Conservation (phyloP, 2,329 filamentous ascomycete species). For the Parastagonospora avenae region DNA sequence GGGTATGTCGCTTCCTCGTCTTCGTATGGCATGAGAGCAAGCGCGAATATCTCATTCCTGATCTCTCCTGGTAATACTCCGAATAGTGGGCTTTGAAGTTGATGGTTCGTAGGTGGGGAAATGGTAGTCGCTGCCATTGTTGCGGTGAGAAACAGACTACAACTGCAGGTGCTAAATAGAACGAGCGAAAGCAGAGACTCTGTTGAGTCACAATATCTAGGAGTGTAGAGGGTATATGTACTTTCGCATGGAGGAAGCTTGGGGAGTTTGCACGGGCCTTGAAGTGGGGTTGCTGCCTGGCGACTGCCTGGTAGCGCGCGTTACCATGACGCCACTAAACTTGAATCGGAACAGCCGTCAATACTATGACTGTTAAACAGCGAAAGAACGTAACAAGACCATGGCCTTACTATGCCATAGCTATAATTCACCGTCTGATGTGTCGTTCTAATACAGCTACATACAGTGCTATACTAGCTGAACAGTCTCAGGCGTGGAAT, state of each 20-base stretch:
- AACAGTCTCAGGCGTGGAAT: too few species aligned
- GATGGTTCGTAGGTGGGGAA: conserved; percentile 1
- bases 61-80: conserved; percentile 10
- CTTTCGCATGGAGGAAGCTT: background rate
- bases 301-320: background rate
- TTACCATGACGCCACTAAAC: background rate
- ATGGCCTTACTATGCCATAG: too few species aligned
- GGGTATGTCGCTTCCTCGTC: conserved; percentile 8
- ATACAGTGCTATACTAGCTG: too few species aligned
- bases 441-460: too few species aligned
- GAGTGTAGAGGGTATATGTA: background rate
- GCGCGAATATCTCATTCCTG: conserved; percentile 9
- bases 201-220: background rate
- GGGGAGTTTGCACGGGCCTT: background rate
- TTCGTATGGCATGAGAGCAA: conserved; percentile 11
- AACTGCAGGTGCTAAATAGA: background rate
- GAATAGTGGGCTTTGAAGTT: conserved; percentile 11
- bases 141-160: background rate
- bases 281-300: background rate
- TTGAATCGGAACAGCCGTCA: too few species aligned
- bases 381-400: too few species aligned
- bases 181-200: background rate
- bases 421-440: too few species aligned
- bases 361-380: too few species aligned
- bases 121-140: conserved; percentile 2